Evolutionary conservation across 129 eudicot species (phyloP), one percentile per base, ranked within the genome.

Genomic region (Centaurea solstitialis): DNA sequence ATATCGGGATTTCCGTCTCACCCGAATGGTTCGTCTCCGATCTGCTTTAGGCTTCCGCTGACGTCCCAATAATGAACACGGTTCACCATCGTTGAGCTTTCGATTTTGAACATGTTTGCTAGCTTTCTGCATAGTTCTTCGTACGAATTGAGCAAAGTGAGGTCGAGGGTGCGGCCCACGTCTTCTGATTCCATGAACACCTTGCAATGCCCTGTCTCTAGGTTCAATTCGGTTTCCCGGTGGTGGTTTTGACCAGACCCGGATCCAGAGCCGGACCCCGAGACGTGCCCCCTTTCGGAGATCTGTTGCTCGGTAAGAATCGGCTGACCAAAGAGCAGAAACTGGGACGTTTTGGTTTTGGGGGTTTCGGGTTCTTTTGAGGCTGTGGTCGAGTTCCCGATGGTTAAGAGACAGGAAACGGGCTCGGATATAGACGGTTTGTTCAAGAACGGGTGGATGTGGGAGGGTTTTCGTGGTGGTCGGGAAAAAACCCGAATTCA

Each of bases 131-230:
- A 86, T 75, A 94, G 53, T 74, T 94, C 95, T 80, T 91, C 99
- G 41, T 95, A 95, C 0, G 97, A 89, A 43, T 79, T 82, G 6
- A 94, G 87, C 79, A 94, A 53, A 0, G 94, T 83, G 7, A 94
- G 93, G 72, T 94, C 96, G 18, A 94, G 90, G 59, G 97, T 94
- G 21, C 98, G 93, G 20, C 98, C 98, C 5, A 94, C 94, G 12
- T 94, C 96, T 80, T 90, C 98, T 12, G 96, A 87, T 83, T 94
- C 98, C 96, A 94, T 80, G 81, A 94, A 94, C 26, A 92, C 94
- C 86, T 95, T 95, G 71, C 97, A 95, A 41, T 92, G 97, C 28
- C 93, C 94, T 5, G 87, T 87, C 21, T 90, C 94, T 72, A 86
- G 75, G 76, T 85, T 86, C 28, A 71, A 15, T 38, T 90, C 92